These are phyloP conservation scores for Candolleomyces aberdarensis DNA, from an alignment of 768 basidiomycete species.

Conservation along the genomic window DNA sequence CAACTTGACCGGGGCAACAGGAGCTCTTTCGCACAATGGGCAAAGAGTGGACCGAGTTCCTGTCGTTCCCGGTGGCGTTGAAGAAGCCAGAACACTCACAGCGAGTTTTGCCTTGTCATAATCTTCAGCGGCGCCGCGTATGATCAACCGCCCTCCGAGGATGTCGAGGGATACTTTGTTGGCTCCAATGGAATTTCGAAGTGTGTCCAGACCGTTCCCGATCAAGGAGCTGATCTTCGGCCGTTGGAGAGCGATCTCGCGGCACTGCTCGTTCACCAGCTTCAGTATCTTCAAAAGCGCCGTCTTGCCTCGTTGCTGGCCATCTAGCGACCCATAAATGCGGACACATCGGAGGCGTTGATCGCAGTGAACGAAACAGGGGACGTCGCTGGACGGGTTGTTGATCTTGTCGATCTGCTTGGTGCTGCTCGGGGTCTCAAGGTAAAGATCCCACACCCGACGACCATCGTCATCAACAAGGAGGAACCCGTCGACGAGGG, in stretches of 20 bases:
- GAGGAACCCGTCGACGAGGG: constrained; percentile 36
- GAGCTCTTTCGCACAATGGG: constrained; percentile 37
- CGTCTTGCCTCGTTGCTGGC: constrained; percentile 28
- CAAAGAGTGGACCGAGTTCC: constrained; percentile 22
- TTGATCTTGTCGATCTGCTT: constrained; percentile 37
- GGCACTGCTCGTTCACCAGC: constrained; percentile 33
- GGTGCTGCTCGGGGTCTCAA: constrained; percentile 38
- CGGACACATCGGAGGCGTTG: constrained; percentile 32
- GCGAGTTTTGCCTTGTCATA: constrained; percentile 23
- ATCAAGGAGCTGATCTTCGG: constrained; percentile 34
- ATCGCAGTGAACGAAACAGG: constrained; percentile 38
- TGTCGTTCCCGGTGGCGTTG: constrained; percentile 8
- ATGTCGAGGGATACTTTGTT: constrained; percentile 45
- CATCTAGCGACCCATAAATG: constrained; percentile 33
- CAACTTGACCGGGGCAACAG: constrained; percentile 31
- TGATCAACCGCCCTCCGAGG: constrained; percentile 33
- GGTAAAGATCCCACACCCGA: constrained; percentile 46
- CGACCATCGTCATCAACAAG: constrained; percentile 25
- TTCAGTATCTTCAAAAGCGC: constrained; percentile 34
- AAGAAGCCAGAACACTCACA: constrained; percentile 19
- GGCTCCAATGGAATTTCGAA: constrained; percentile 38
- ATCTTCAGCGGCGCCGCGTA: constrained; percentile 36
- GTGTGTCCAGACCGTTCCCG: constrained; percentile 30
- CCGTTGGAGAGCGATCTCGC: constrained; percentile 33
- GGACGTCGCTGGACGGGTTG: constrained; percentile 17